Evolutionary conservation across 345 rosid species (phyloP).

Genomic region (Lenwebbia sp.): DNA sequence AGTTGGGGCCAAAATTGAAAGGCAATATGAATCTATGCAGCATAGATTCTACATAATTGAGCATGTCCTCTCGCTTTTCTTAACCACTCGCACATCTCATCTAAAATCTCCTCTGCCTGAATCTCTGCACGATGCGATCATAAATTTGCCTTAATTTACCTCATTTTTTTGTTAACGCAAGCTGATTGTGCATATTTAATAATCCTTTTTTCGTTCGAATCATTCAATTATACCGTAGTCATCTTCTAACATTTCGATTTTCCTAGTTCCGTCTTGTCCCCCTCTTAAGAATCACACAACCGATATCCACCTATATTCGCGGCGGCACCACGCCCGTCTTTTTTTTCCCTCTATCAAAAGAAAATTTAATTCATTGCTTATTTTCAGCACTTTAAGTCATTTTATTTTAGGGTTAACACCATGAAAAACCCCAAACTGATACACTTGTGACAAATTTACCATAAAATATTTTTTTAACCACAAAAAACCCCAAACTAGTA

Average conservation of each 20-base stretch:
- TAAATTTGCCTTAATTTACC: background rate
- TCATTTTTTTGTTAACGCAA: background rate
- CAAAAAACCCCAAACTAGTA: no score
- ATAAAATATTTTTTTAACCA: no score
- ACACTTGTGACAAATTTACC: no score
- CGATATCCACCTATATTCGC: background rate
- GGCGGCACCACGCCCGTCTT: background rate
- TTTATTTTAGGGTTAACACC: no score
- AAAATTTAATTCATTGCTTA: no score
- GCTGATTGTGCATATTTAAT: background rate
- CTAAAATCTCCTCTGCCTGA: accelerated
- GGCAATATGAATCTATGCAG: background rate
- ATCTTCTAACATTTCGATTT: background rate
- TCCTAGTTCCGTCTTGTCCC: background rate
- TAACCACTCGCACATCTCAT: background rate
- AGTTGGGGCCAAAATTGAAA: no score
- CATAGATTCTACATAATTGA: background rate
- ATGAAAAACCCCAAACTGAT: no score
- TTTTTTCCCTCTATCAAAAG: no score
- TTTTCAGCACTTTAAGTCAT: no score
- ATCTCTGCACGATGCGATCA: background rate
- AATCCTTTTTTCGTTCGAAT: background rate
- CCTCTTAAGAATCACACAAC: accelerated
- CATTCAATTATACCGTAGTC: background rate
- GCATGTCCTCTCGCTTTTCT: background rate